Evolutionary conservation across 345 rosid genomes (phyloP).

Genomic region (Populus ilicifolia): DNA sequence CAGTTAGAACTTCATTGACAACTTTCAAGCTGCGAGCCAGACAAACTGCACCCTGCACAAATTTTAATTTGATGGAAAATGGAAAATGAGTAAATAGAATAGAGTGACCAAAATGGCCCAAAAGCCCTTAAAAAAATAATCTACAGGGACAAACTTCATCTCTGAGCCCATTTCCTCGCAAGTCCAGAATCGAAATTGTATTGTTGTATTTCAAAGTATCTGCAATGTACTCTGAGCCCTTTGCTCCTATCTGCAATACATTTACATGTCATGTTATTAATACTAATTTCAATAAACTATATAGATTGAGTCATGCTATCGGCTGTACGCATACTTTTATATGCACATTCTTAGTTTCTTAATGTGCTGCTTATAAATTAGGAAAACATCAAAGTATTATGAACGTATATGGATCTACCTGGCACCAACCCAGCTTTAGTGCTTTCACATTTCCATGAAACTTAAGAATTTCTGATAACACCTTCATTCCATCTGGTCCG

Average conservation of each 20-base stretch:
- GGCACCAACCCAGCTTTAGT: conserved; percentile 98
- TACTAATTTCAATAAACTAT: not conserved
- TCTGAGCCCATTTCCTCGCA: conserved; percentile 92
- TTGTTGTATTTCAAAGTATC: conserved; percentile 86
- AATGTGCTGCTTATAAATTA: too few relatives aligned
- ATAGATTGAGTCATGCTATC: not conserved
- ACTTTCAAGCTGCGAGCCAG: conserved; percentile 93
- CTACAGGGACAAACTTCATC: conserved; percentile 56
- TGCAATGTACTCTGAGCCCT: conserved; percentile 78
- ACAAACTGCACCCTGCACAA: conserved; percentile 71
- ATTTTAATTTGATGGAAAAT: not conserved
- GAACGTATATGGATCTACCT: conserved; percentile 42
- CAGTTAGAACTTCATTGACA: conserved; percentile 86
- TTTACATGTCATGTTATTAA: conserved; percentile 7
- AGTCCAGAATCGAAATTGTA: conserved; percentile 71
- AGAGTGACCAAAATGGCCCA: not conserved
- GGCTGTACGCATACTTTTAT: not conserved
- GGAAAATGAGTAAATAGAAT: not conserved
- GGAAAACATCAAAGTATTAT: too few relatives aligned
- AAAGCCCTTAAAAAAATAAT: not conserved
- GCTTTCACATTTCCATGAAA: conserved; percentile 78
- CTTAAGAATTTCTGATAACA: conserved; percentile 80
- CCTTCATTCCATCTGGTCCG: conserved; percentile 84
- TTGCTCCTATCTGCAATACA: conserved; percentile 72
- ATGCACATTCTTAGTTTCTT: not conserved